These are phyloP conservation scores for Podospora pseudoanserina DNA, from an alignment of 495 filamentous ascomycete genomes.

Conservation along the genomic window DNA sequence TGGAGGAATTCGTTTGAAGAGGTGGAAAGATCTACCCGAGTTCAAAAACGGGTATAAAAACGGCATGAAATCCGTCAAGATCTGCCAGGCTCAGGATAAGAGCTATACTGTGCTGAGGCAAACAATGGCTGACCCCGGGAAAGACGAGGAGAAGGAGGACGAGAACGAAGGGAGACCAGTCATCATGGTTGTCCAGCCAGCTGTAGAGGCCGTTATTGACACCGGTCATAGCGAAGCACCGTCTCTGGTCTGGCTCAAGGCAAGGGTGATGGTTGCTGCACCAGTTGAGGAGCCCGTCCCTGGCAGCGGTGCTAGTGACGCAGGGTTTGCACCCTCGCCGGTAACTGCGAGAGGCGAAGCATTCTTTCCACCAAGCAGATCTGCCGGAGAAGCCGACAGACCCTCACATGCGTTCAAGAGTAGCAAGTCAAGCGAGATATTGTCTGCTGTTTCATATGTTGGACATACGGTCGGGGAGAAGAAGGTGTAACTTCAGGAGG, in stretches of 20 bases:
- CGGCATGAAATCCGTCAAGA: neutral
- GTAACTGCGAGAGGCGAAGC: neutral
- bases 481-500: too few species aligned
- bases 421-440: too few species aligned
- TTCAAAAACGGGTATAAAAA: neutral
- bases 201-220: neutral
- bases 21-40: constrained; percentile 6
- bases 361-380: neutral
- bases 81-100: constrained; percentile 8
- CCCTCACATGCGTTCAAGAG: too few species aligned
- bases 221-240: neutral
- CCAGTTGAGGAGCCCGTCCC: neutral
- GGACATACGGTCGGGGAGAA: too few species aligned
- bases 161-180: neutral
- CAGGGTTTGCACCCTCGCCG: neutral
- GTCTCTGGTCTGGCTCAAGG: constrained; percentile 8
- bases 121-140: neutral
- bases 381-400: too few species aligned
- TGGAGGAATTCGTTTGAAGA: constrained; percentile 3
- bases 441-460: too few species aligned
- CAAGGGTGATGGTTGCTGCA: constrained; percentile 12
- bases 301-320: neutral
- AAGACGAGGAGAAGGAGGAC: neutral
- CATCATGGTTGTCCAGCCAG: constrained; percentile 14
- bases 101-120: neutral